Percentiles rank a stretch among this genome's conserved stretches.
These are phyloP conservation scores for Pichia sorboxylosa DNA, from an alignment of 1,139 yeast species.

Conservation along the genomic window DNA sequence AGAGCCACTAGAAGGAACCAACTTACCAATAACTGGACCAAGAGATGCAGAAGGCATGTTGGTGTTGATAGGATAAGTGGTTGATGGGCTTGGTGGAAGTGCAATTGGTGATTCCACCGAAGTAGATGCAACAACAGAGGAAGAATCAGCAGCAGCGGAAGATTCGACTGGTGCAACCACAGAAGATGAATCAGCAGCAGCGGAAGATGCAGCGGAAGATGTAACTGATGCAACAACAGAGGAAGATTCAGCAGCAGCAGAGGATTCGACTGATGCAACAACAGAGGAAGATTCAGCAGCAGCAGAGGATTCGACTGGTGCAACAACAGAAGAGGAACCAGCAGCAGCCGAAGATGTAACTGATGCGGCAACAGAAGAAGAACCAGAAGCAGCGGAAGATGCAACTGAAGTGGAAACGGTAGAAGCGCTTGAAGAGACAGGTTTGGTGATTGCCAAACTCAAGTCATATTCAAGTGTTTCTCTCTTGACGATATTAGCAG, in stretches of 20 bases:
- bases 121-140: slow-evolving; percentile 9
- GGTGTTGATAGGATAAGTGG: too few species aligned
- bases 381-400: neutral
- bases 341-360: slow-evolving; percentile 6
- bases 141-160: neutral
- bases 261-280: slow-evolving; percentile 5
- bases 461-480: slow-evolving; percentile 4
- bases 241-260: slow-evolving; percentile 7
- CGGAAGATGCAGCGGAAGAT: slow-evolving; percentile 3
- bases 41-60: slow-evolving; percentile 1
- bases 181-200: slow-evolving; percentile 5
- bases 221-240: slow-evolving; percentile 6
- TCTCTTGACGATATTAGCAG: slow-evolving; percentile 6
- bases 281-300: slow-evolving; percentile 3
- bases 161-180: slow-evolving; percentile 8
- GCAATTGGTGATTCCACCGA: slow-evolving; percentile 6
- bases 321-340: neutral
- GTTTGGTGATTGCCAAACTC: slow-evolving; percentile 4
- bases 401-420: slow-evolving; percentile 10
- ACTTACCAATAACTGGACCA: too few species aligned
- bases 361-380: slow-evolving; percentile 7
- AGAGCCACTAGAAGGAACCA: too few species aligned
- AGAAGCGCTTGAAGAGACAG: slow-evolving; percentile 4
- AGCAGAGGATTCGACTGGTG: slow-evolving; percentile 7
- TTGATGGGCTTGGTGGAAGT: too few species aligned